Percentiles rank a stretch among this genome's conserved stretches.
Evolutionary conservation across 192 early-diverging fungal genomes (phyloP).

Genomic region (Phlyctochytrium planicorne): DNA sequence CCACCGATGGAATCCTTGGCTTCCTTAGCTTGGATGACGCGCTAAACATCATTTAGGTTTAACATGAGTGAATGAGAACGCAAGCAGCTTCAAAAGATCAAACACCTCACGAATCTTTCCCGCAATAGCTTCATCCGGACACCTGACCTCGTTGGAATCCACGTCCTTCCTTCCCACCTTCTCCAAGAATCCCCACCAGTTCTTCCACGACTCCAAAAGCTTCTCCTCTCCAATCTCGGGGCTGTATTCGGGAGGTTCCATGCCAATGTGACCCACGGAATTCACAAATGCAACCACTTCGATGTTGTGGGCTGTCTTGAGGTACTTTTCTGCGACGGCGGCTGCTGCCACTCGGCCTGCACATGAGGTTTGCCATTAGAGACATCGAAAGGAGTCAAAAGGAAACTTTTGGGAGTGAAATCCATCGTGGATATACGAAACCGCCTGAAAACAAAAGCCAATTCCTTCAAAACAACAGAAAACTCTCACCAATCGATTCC

Average conservation of each 20-base stretch:
- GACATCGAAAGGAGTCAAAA: no score
- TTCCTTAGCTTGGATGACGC: constrained; percentile 75
- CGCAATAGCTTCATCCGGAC: constrained; percentile 75
- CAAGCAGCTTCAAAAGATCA: background rate
- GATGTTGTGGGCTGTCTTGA: constrained; percentile 72
- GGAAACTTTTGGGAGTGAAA: no score
- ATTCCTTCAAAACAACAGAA: constrained; percentile 5
- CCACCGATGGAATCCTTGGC: constrained; percentile 94
- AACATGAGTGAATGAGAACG: no score
- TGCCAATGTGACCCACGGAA: constrained; percentile 78
- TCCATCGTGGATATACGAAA: no score
- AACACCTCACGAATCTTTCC: constrained; percentile 78
- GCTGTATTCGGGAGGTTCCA: constrained; percentile 57
- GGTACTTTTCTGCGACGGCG: constrained; percentile 97
- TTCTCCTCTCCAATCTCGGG: constrained; percentile 49
- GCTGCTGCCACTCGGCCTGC: constrained; percentile 91
- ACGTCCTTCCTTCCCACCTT: constrained; percentile 70
- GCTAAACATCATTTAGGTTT: constrained; percentile 30
- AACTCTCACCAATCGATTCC: constrained; percentile 79
- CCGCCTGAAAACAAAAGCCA: no score
- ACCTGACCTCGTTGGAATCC: constrained; percentile 84
- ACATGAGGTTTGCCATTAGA: background rate
- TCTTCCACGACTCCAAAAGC: constrained; percentile 58
- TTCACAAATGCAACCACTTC: constrained; percentile 96
- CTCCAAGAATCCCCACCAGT: constrained; percentile 62